phyloP scores from a whole-genome alignment of 768 basidiomycete species.

The Arthromyces matolae region DNA sequence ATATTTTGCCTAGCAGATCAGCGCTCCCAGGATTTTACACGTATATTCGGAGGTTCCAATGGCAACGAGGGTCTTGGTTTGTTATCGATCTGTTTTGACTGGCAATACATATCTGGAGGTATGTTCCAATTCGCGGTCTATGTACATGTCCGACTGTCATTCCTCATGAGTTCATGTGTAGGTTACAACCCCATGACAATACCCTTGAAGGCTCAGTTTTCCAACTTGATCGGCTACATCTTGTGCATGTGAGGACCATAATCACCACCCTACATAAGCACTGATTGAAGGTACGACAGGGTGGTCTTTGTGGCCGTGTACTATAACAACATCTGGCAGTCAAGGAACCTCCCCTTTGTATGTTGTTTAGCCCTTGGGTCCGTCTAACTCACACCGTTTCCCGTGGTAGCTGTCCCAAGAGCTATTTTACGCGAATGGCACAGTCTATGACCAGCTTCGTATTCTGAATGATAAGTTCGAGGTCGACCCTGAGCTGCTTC shows the following conservation, averaged over 20 bases:
- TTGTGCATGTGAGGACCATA: constrained; percentile 40
- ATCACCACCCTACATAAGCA: background rate
- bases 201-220: constrained; percentile 49
- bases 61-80: constrained; percentile 66
- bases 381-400: constrained; percentile 14
- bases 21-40: constrained; percentile 42
- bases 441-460: constrained; percentile 41
- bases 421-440: constrained; percentile 46
- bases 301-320: constrained; percentile 49
- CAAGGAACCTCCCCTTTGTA: constrained; percentile 30
- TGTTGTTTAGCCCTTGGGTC: too few relatives aligned
- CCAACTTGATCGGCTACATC: constrained; percentile 44
- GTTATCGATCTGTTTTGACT: constrained; percentile 56
- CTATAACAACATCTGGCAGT: constrained; percentile 53
- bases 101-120: constrained; percentile 53
- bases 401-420: constrained; percentile 47
- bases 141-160: background rate
- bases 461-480: constrained; percentile 44
- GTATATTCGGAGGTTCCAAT: constrained; percentile 60
- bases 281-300: constrained; percentile 19
- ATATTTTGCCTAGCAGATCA: constrained; percentile 57
- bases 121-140: constrained; percentile 1
- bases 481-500: constrained; percentile 38
- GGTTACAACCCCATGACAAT: constrained; percentile 46
- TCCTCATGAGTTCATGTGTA: constrained; percentile 13